These are phyloP conservation scores for Pinguiococcus pyrenoidosus DNA, from an alignment of 108 stramenopile species.

Conservation along the genomic window DNA sequence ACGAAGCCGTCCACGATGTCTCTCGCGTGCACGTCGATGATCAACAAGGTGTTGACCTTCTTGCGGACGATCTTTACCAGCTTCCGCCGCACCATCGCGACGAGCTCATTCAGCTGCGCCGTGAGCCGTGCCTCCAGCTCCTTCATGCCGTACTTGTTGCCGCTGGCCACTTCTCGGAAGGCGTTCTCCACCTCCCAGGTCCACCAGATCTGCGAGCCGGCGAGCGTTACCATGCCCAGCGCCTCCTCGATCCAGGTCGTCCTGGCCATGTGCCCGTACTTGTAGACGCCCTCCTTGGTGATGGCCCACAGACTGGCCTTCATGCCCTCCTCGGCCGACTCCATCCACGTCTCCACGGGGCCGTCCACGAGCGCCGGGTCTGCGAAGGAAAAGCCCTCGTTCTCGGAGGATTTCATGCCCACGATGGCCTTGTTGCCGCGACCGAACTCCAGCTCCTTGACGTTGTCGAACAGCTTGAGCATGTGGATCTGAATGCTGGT, in stretches of 20 bases:
- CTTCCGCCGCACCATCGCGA: slow-evolving; percentile 39
- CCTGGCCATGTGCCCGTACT: slow-evolving; percentile 43
- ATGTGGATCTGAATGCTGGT: slow-evolving; percentile 50
- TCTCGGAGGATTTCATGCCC: slow-evolving; percentile 43
- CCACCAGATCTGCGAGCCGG: slow-evolving; percentile 52
- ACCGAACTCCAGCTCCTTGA: slow-evolving; percentile 39
- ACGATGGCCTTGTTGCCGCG: slow-evolving; percentile 30
- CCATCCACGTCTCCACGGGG: slow-evolving; percentile 58
- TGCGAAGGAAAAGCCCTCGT: slow-evolving; percentile 35
- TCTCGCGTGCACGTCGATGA: slow-evolving; percentile 56
- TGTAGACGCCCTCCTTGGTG: slow-evolving; percentile 47
- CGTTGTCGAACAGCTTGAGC: slow-evolving; percentile 57
- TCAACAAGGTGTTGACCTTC: slow-evolving; percentile 54
- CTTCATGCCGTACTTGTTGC: slow-evolving; percentile 58
- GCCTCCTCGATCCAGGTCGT: slow-evolving; percentile 36
- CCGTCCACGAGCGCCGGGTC: slow-evolving; percentile 37
- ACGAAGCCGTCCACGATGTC: slow-evolving; percentile 56
- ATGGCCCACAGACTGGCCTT: slow-evolving; percentile 29
- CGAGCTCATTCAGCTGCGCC: slow-evolving; percentile 44
- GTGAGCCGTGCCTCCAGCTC: slow-evolving; percentile 49
- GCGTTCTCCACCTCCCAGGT: slow-evolving; percentile 52
- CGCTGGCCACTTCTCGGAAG: slow-evolving; percentile 36
- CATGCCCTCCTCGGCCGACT: slow-evolving; percentile 42
- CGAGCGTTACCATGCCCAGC: slow-evolving; percentile 49
- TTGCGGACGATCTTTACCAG: slow-evolving; percentile 39